Evolutionary conservation across 129 eudicot genomes (phyloP).

Genomic region (Helianthus tuberosus): DNA sequence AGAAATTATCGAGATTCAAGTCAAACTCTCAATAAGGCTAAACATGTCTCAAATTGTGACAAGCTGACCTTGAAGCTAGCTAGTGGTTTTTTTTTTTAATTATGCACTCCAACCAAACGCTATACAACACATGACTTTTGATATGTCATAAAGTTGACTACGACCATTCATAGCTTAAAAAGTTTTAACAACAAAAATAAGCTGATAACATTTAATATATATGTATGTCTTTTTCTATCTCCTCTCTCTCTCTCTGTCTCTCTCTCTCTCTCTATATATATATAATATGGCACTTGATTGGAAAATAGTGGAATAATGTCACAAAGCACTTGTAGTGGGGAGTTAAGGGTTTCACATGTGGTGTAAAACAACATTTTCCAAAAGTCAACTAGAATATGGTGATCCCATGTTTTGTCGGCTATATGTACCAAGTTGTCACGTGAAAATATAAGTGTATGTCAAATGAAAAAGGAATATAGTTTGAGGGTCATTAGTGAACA

Average conservation of each 20-base stretch:
- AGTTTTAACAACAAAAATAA: slow-evolving; percentile 21
- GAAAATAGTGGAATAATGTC: slow-evolving; percentile 40
- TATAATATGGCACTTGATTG: neutral
- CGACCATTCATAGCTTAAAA: neutral
- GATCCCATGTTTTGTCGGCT: slow-evolving; percentile 43
- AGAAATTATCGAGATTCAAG: no score
- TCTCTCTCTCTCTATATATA: neutral
- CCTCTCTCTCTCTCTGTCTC: no score
- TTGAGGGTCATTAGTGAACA: slow-evolving; percentile 25
- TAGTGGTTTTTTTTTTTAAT: neutral
- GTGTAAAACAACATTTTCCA: slow-evolving; percentile 21
- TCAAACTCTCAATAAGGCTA: no score
- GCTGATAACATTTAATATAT: slow-evolving; percentile 16
- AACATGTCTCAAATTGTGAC: neutral
- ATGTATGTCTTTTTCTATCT: no score
- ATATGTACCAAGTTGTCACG: slow-evolving; percentile 38
- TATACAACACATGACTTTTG: neutral
- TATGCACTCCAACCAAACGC: neutral
- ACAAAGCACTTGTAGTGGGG: slow-evolving; percentile 36
- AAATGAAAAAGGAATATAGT: slow-evolving; percentile 10
- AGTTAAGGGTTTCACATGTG: slow-evolving; percentile 33
- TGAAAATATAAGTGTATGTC: slow-evolving; percentile 27
- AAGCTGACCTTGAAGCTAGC: neutral
- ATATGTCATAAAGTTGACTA: neutral
- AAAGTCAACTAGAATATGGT: slow-evolving; percentile 38